Base-by-base conservation (phyloP, 306 rosid species). In the Dalbergia cultrata region DNA sequence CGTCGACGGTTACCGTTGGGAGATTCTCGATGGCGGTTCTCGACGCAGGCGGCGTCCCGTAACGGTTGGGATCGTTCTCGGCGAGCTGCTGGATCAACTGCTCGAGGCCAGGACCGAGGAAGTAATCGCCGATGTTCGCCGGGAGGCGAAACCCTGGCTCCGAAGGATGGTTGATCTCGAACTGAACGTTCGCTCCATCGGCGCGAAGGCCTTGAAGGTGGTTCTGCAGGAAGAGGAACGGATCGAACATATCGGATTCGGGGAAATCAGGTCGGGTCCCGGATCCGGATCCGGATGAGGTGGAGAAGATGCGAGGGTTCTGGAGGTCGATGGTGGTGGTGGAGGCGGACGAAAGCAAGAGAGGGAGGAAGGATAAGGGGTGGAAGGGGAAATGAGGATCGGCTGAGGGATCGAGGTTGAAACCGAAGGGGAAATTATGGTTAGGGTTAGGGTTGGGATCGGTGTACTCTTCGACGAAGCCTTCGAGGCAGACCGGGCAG, bases 31-130 rank as follows among this genome's bases (percentile, higher is more conserved):
- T 59, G 1, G 97, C 94, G 0, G 89, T 87, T 67, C 91, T 93
- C 0, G 99, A 88, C 0, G 99, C 97, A 4, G 99, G 98, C 0
- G 98, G 99, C 14, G 99, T 90, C 31, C 99, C 99, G 10, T 89
- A 83, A 9, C 99, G 92, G 62, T 89, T 95, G 0, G 99, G 99
- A 45, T 95, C 97, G 18, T 95, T 95, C 88, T 95, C 99, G 0
- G 99, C 99, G 1, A 95, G 94, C 86, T 93, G 99, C 74, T 95
- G 99, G 57, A 95, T 95, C 91, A 95, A 81, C 69, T 95, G 99
- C 89, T 95, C 99, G 4, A 95, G 88, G 3, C 99, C 99, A 0
- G 97, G 97, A 14, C 99, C 98, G 1, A 95, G 92, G 61, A 91
- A 93, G 90, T 95, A 95, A 76, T 95, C 99, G 9, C 99, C 99